Evolutionary conservation across 164 flowering plant species (phyloP).

Genomic region (Brasenia schreberi): DNA sequence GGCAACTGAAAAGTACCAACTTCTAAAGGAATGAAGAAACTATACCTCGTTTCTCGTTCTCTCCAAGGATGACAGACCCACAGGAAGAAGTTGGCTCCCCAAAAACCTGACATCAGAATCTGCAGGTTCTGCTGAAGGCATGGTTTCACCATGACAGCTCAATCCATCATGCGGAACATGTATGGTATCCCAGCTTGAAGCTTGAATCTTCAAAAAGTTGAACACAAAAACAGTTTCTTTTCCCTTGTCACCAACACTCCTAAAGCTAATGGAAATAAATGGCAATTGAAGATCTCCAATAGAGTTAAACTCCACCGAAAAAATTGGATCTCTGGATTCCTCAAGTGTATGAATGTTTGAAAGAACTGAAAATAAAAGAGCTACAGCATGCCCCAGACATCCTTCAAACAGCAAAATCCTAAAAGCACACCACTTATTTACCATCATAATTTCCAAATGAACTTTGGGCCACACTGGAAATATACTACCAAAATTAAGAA

Average conservation of each 20-base stretch:
- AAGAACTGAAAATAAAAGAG: constrained; percentile 42
- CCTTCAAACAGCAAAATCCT: constrained; percentile 71
- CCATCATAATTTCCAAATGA: constrained; percentile 73
- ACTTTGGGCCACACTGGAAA: constrained; percentile 54
- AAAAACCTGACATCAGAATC: not conserved
- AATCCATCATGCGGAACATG: not conserved
- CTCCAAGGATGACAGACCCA: not conserved
- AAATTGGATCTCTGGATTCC: constrained; percentile 4
- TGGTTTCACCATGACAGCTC: not conserved
- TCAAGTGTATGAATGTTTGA: constrained; percentile 26
- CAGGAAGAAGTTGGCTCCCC: not conserved
- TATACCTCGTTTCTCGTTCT: not conserved
- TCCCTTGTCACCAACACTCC: constrained; percentile 28
- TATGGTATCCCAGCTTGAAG: constrained; percentile 36
- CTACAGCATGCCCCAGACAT: constrained; percentile 59
- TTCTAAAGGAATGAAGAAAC: not conserved
- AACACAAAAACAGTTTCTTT: constrained; percentile 54
- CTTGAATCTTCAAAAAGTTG: constrained; percentile 34
- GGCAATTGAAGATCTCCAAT: constrained; percentile 35
- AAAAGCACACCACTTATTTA: constrained; percentile 61
- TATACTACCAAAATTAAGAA: constrained; percentile 47
- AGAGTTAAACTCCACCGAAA: not conserved
- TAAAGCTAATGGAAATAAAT: constrained; percentile 62
- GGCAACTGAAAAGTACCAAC: not conserved
- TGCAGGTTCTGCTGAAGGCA: not conserved